A percentile compares a stretch with the other conserved stretches of the same genome.
These are phyloP conservation scores for Talaromyces sp. DNA, from an alignment of 2,329 filamentous ascomycete species.

Conservation along the genomic window DNA sequence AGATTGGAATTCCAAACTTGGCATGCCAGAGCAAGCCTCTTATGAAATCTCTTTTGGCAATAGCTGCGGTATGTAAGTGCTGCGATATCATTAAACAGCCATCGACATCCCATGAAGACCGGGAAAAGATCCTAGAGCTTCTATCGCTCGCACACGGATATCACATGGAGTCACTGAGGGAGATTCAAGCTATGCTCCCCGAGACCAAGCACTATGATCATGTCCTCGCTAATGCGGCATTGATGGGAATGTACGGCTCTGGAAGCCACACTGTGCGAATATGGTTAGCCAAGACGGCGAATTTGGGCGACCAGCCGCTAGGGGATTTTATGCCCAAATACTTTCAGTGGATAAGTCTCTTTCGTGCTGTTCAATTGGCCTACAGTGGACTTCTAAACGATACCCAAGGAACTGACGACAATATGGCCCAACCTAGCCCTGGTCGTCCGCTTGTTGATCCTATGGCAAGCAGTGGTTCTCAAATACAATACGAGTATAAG, in stretches of 20 bases:
- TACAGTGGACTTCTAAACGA: constrained; percentile 26
- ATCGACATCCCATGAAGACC: constrained; percentile 24
- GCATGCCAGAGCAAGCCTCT: constrained; percentile 36
- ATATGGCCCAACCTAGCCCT: neutral
- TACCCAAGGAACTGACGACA: neutral
- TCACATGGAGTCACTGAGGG: constrained; percentile 33
- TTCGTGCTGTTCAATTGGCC: constrained; percentile 31
- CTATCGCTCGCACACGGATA: constrained; percentile 30
- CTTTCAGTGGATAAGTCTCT: constrained; percentile 35
- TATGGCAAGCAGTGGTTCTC: neutral
- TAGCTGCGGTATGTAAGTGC: constrained; percentile 36
- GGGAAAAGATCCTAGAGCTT: constrained; percentile 8
- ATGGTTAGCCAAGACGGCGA: constrained; percentile 22
- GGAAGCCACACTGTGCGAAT: constrained; percentile 35
- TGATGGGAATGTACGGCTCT: constrained; percentile 41
- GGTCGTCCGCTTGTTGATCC: neutral
- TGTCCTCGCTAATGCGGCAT: constrained; percentile 34
- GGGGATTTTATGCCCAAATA: constrained; percentile 27
- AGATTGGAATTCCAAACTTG: constrained; percentile 39
- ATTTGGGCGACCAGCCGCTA: constrained; percentile 12
- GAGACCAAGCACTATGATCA: constrained; percentile 27
- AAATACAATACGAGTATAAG: neutral
- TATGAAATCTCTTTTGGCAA: constrained; percentile 39
- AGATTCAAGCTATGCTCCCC: constrained; percentile 31
- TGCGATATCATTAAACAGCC: constrained; percentile 2